Evolutionary conservation across 2,329 filamentous ascomycete species (phyloP).

Genomic region (Fusarium agapanthi): DNA sequence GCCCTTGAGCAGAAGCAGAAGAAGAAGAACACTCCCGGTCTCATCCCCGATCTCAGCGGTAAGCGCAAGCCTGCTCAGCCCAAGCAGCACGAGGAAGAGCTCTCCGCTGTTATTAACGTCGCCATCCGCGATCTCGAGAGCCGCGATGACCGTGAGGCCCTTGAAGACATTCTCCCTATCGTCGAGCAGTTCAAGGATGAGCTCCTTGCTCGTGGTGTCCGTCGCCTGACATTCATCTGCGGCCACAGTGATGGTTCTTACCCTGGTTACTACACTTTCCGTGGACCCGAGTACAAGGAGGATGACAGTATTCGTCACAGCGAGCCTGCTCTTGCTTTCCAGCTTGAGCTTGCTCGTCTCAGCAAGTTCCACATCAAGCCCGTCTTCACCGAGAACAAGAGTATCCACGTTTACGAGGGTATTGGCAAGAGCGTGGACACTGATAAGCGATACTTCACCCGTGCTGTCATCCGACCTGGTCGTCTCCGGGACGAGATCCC

Average conservation of each 20-base stretch:
- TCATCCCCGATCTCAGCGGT: constrained; percentile 77
- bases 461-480: constrained; percentile 92
- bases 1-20: constrained; percentile 67
- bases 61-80: constrained; percentile 67
- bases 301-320: constrained; percentile 97
- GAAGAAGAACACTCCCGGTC: constrained; percentile 60
- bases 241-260: constrained; percentile 94
- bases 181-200: constrained; percentile 86
- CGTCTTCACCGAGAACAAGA: constrained; percentile 98
- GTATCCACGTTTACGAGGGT: constrained; percentile 98
- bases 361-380: constrained; percentile 98
- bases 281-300: constrained; percentile 87
- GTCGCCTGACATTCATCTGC: constrained; percentile 94
- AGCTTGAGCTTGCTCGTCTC: constrained; percentile 92
- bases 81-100: constrained; percentile 65
- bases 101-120: constrained; percentile 92
- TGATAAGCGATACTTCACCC: constrained; percentile 98
- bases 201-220: constrained; percentile 80
- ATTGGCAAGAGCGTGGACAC: constrained; percentile 93
- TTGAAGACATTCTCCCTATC: constrained; percentile 77
- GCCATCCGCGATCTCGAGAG: constrained; percentile 90
- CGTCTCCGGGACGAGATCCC: constrained; percentile 96
- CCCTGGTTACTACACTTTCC: constrained; percentile 98
- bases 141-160: constrained; percentile 80
- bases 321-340: constrained; percentile 96